phyloP scores from a whole-genome alignment of 352 stramenopile species.

The Blastocystis sp. region DNA sequence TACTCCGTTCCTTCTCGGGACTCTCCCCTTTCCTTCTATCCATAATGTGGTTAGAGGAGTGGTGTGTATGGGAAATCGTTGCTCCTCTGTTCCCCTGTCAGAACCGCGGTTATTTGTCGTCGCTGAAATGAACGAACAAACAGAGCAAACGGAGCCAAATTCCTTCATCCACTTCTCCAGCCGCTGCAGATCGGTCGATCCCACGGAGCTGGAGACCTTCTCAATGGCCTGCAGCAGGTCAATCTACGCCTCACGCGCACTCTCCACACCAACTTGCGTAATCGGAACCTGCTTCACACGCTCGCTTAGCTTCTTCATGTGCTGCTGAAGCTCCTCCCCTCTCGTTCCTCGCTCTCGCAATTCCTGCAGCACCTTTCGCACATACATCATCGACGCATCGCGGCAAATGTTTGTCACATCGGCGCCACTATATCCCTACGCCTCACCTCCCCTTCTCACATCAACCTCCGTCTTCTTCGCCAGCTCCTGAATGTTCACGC shows the following conservation, averaged over 20 bases:
- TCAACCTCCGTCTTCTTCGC: constrained; percentile 77
- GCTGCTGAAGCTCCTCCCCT: constrained; percentile 34
- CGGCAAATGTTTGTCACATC: constrained; percentile 81
- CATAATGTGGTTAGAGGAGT: too few species aligned
- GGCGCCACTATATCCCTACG: constrained; percentile 79
- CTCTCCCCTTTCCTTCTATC: too few species aligned
- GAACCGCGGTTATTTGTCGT: not conserved
- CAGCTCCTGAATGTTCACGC: constrained; percentile 77
- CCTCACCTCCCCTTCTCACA: not conserved
- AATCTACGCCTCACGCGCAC: not conserved
- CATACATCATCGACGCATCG: constrained; percentile 77
- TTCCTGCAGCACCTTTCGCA: constrained; percentile 73
- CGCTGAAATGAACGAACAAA: not conserved
- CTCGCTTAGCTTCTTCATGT: constrained; percentile 46
- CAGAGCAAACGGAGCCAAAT: constrained; percentile 22
- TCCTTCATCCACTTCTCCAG: constrained; percentile 57
- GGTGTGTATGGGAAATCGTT: not conserved
- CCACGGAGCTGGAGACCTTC: constrained; percentile 59
- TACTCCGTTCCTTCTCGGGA: too few species aligned
- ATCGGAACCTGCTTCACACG: constrained; percentile 60
- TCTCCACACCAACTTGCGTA: constrained; percentile 24
- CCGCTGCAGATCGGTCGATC: constrained; percentile 9
- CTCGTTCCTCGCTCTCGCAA: constrained; percentile 67
- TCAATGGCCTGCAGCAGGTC: constrained; percentile 11
- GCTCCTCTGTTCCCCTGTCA: not conserved